phyloP scores from a whole-genome alignment of 495 filamentous ascomycete genomes.

The Daldinia decipiens region DNA sequence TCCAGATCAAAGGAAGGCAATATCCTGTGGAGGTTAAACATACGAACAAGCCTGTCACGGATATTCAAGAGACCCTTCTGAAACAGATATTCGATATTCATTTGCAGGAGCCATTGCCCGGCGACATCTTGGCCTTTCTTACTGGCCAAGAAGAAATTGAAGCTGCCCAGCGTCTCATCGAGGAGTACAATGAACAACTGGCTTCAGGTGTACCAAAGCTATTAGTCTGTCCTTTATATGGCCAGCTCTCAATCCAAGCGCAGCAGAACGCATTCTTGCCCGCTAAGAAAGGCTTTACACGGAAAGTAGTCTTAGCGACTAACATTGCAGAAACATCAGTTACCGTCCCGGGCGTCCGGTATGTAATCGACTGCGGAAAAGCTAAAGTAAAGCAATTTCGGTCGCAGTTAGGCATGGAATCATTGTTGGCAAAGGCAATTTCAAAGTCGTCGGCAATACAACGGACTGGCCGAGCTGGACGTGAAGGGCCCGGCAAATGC shows the following conservation, averaged over 20 bases:
- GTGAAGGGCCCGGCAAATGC: slow-evolving; percentile 91
- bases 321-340: slow-evolving; percentile 99
- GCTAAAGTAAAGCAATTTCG: slow-evolving; percentile 94
- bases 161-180: slow-evolving; percentile 77
- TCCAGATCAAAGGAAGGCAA: slow-evolving; percentile 87
- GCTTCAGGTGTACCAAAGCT: slow-evolving; percentile 78
- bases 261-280: slow-evolving; percentile 89
- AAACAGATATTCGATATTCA: slow-evolving; percentile 91
- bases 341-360: slow-evolving; percentile 91
- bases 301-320: slow-evolving; percentile 91
- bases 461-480: slow-evolving; percentile 88
- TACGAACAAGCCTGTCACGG: slow-evolving; percentile 77
- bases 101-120: slow-evolving; percentile 84
- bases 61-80: slow-evolving; percentile 84
- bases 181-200: slow-evolving; percentile 85
- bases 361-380: slow-evolving; percentile 93
- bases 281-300: slow-evolving; percentile 72
- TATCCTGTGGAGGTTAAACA: slow-evolving; percentile 85
- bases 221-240: slow-evolving; percentile 60
- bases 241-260: slow-evolving; percentile 68
- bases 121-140: slow-evolving; percentile 93
- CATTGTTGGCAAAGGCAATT: slow-evolving; percentile 88
- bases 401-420: slow-evolving; percentile 84
- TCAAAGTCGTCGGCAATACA: slow-evolving; percentile 95
- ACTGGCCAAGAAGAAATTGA: slow-evolving; percentile 96